Conservation (phyloP, 176 grass and related monocot genomes). For the Paspalum notatum region DNA sequence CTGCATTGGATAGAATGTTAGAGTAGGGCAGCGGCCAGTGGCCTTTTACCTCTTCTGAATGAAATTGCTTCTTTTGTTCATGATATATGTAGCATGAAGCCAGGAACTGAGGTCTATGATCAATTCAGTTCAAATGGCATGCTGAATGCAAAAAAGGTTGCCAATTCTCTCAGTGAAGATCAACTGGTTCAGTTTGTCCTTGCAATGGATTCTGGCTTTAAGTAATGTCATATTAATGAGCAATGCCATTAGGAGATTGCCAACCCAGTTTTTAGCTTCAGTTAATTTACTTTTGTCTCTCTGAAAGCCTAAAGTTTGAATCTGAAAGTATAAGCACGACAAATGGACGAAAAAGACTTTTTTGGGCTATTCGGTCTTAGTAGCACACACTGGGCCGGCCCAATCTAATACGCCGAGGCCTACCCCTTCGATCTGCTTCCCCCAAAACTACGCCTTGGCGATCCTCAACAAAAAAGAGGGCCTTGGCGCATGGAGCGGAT, state of each 20-base stretch:
- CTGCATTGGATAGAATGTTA: conserved; percentile 65
- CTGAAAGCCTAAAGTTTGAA: neutral
- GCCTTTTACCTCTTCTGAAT: conserved; percentile 34
- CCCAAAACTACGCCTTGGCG: no score
- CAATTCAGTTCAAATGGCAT: conserved; percentile 39
- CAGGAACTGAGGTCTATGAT: conserved; percentile 15
- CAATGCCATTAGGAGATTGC: neutral
- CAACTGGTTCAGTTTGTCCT: neutral
- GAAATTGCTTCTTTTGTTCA: conserved; percentile 42
- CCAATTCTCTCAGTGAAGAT: neutral
- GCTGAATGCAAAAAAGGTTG: conserved; percentile 33
- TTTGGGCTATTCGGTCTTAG: no score
- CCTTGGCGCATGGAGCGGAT: no score
- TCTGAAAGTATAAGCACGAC: neutral
- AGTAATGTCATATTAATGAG: neutral
- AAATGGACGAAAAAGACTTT: neutral
- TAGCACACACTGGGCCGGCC: no score
- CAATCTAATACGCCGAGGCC: no score
- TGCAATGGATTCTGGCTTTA: neutral
- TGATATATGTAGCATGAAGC: conserved; percentile 30
- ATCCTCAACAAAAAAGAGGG: no score
- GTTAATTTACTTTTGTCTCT: neutral
- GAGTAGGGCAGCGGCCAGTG: conserved; percentile 48
- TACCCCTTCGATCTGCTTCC: no score
- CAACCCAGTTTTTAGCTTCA: neutral